Evolutionary conservation across 345 rosid species (phyloP).

Genomic region (Lepidium sativum): DNA sequence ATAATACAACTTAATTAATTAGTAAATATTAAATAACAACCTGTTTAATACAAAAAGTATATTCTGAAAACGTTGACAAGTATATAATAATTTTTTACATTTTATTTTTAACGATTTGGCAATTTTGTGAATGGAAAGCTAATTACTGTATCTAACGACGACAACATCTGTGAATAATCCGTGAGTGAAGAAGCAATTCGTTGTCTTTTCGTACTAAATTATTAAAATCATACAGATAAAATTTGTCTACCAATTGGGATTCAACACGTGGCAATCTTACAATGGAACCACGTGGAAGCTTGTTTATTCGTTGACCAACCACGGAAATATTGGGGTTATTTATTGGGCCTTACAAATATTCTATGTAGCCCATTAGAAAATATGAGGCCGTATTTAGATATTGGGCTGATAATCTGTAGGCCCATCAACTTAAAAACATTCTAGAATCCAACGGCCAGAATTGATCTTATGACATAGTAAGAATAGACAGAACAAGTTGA

Average conservation of each 20-base stretch:
- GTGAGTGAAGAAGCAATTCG: constrained; percentile 20
- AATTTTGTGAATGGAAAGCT: neutral
- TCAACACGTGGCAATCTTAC: neutral
- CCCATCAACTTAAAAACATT: neutral
- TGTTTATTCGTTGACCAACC: neutral
- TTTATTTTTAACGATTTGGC: neutral
- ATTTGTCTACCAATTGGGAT: constrained; percentile 6
- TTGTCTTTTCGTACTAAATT: constrained; percentile 16
- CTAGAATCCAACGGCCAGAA: neutral
- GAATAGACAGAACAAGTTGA: neutral
- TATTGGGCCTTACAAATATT: neutral
- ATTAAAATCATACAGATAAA: constrained; percentile 1
- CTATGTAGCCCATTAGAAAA: neutral
- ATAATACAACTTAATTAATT: neutral
- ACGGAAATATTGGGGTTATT: neutral
- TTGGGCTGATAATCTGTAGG: neutral
- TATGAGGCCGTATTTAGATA: neutral
- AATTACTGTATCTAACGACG: constrained; percentile 1
- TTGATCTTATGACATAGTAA: neutral
- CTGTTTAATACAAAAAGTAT: neutral
- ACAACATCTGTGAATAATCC: constrained; percentile 1
- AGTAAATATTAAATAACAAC: neutral
- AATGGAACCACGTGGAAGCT: constrained; percentile 2
- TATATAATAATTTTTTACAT: neutral
- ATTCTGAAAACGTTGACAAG: neutral